Percentiles rank a stretch among this genome's conserved stretches.
phyloP scores from a whole-genome alignment of 768 basidiomycete genomes.

The Auricularia cornea region DNA sequence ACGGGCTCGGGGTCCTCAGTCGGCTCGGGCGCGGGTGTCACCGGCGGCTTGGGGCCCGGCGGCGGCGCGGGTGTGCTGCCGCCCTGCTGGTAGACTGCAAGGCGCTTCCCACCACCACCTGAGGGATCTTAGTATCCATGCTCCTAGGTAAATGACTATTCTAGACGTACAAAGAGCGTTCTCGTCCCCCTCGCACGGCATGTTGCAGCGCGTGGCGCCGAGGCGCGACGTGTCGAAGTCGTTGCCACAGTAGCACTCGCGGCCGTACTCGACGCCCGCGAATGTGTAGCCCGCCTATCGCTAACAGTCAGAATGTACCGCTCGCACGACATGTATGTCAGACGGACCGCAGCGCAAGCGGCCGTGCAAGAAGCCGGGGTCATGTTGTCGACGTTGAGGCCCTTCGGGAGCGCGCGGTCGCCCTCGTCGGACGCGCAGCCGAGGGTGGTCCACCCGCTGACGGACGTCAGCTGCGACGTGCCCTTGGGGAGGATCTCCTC shows the following conservation, averaged over 20 bases:
- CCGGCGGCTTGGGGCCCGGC: background rate
- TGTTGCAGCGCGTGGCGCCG: background rate
- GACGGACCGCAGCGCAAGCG: too few species aligned
- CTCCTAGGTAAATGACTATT: background rate
- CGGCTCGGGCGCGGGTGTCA: background rate
- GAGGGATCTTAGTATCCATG: too few species aligned
- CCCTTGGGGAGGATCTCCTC: background rate
- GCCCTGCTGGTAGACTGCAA: background rate
- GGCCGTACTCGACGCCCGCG: slow-evolving; percentile 20
- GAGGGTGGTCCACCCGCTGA: background rate
- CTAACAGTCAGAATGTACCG: too few species aligned
- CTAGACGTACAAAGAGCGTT: background rate
- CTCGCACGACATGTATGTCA: too few species aligned
- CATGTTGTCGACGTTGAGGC: background rate
- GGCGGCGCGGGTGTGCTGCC: background rate
- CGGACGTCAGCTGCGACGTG: background rate
- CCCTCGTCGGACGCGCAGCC: background rate
- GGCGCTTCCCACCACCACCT: background rate
- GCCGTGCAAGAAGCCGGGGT: slow-evolving; percentile 1
- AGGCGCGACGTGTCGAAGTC: background rate
- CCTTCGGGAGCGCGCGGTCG: background rate
- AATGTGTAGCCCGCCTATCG: slow-evolving; percentile 12
- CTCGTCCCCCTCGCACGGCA: background rate
- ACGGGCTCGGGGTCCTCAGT: background rate
- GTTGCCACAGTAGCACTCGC: slow-evolving; percentile 14